phyloP scores from a whole-genome alignment of 768 basidiomycete species.

The Rhizopogon roseolus region DNA sequence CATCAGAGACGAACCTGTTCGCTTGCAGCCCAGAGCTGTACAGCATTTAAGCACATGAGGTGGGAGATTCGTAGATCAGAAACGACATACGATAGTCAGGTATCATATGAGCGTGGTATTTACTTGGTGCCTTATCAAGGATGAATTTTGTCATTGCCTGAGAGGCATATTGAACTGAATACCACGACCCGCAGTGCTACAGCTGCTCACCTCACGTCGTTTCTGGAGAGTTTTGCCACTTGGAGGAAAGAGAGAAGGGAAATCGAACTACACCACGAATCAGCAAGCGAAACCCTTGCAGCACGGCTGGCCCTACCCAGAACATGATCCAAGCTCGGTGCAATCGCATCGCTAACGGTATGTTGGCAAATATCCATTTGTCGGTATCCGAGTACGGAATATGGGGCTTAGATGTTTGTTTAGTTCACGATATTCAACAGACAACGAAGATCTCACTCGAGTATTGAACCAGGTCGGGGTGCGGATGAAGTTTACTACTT shows the following conservation, averaged over 20 bases:
- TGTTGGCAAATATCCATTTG: slow-evolving; percentile 50
- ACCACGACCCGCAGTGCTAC: too few species aligned
- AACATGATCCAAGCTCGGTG: slow-evolving; percentile 51
- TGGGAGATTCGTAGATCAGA: background rate
- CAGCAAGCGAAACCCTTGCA: background rate
- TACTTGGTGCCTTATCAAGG: slow-evolving; percentile 41
- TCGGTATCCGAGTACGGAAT: slow-evolving; percentile 34
- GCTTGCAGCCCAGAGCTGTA: slow-evolving; percentile 57
- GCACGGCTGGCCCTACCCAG: slow-evolving; percentile 30
- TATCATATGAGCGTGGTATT: slow-evolving; percentile 40
- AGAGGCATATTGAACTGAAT: background rate
- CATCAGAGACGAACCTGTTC: slow-evolving; percentile 23
- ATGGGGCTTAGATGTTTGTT: slow-evolving; percentile 30
- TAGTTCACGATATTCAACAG: background rate
- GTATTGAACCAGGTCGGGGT: slow-evolving; percentile 60
- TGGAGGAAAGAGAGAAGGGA: slow-evolving; percentile 10
- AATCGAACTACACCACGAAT: slow-evolving; percentile 11
- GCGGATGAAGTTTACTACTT: slow-evolving; percentile 54
- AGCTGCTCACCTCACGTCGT: slow-evolving; percentile 7
- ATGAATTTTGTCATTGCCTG: slow-evolving; percentile 45
- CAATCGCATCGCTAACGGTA: slow-evolving; percentile 46
- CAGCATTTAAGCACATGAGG: background rate
- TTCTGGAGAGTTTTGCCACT: slow-evolving; percentile 8
- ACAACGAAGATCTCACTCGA: slow-evolving; percentile 32
- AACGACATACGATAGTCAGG: slow-evolving; percentile 45